Conservation (phyloP, 106 monocot species). For the Allium fistulosum region DNA sequence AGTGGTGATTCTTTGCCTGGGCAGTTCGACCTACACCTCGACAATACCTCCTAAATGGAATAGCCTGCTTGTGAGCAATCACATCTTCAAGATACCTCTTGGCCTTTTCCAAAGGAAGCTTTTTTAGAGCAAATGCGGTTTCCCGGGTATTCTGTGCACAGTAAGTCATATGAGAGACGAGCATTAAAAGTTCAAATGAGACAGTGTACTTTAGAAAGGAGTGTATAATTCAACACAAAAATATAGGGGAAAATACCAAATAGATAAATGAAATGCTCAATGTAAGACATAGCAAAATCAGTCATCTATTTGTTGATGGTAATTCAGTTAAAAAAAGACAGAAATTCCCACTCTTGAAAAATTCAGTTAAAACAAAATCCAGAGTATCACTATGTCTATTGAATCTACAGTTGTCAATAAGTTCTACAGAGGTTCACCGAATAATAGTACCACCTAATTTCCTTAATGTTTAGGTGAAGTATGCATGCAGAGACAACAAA, state of each 20-base stretch:
- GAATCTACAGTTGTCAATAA: constrained; percentile 20
- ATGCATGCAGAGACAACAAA: background rate
- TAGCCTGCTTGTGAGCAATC: constrained; percentile 42
- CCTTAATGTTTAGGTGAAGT: constrained; percentile 22
- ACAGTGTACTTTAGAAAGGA: background rate
- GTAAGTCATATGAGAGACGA: no score
- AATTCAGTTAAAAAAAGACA: no score
- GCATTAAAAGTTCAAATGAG: background rate
- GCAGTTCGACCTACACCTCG: constrained; percentile 43
- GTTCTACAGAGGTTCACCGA: constrained; percentile 28
- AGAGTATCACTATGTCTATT: constrained; percentile 2
- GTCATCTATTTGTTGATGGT: no score
- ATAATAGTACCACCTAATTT: constrained; percentile 29
- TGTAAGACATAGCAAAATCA: no score
- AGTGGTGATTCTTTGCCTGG: constrained; percentile 30
- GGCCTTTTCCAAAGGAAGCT: constrained; percentile 31
- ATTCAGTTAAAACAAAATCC: background rate
- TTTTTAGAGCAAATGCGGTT: constrained; percentile 38
- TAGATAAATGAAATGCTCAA: no score
- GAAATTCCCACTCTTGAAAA: no score
- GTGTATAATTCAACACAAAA: no score
- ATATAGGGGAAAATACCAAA: no score
- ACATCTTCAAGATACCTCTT: constrained; percentile 46
- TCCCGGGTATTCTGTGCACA: constrained; percentile 28
- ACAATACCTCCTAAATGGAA: constrained; percentile 36